These are phyloP conservation scores for Nicotiana benthamiana DNA, from an alignment of 257 asterid genomes.

Conservation along the genomic window DNA sequence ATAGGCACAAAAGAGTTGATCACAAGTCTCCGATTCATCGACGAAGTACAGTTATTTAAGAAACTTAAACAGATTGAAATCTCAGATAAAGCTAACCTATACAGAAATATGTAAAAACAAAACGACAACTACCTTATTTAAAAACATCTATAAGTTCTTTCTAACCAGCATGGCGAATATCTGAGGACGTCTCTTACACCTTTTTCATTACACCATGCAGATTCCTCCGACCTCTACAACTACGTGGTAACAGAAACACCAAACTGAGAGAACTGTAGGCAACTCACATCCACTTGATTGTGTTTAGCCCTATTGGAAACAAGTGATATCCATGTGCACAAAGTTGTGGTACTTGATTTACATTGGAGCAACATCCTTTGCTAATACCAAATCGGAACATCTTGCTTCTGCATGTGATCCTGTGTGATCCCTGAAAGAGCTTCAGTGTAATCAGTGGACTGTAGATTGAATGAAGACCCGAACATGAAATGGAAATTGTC, in stretches of 20 bases:
- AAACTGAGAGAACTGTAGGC: constrained; percentile 5
- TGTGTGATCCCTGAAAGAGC: constrained; percentile 16
- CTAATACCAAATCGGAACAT: constrained; percentile 34
- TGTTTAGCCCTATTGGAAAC: neutral
- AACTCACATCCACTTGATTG: neutral
- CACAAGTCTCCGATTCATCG: neutral
- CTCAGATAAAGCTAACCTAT: neutral
- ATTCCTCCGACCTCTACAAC: constrained; percentile 1
- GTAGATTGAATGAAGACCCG: constrained; percentile 30
- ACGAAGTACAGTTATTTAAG: neutral
- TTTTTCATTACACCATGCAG: no score
- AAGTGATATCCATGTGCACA: neutral
- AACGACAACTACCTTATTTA: neutral
- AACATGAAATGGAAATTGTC: constrained; percentile 24
- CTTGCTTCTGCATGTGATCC: constrained; percentile 23
- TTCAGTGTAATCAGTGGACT: constrained; percentile 26
- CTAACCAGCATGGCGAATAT: constrained; percentile 2
- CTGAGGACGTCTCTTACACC: no score
- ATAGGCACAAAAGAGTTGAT: neutral
- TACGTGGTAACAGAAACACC: neutral
- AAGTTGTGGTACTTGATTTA: neutral
- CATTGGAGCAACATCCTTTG: neutral
- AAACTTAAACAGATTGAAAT: neutral
- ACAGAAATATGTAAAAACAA: neutral
- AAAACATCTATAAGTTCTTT: constrained; percentile 13